A percentile compares a stretch with the other conserved stretches of the same genome.
Conservation (phyloP, 495 filamentous ascomycete species). For the Filosporella fistucella region DNA sequence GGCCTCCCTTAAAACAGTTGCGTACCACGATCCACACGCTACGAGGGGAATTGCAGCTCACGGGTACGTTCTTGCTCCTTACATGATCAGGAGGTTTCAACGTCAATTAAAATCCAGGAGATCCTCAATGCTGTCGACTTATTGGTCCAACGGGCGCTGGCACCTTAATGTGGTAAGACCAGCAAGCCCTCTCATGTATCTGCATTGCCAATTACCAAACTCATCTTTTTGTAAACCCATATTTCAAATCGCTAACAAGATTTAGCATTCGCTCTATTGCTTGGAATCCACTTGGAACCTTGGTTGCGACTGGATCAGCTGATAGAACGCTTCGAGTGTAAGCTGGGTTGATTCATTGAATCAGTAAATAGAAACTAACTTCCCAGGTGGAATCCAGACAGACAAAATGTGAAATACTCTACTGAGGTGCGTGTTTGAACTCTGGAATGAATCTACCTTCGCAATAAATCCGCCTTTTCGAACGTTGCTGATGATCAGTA, state of each 20-base stretch:
- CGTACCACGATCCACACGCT: conserved; percentile 55
- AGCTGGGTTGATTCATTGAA: neutral
- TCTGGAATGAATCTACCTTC: too few species aligned
- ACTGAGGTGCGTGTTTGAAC: too few species aligned
- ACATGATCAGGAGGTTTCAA: neutral
- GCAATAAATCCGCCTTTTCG: too few species aligned
- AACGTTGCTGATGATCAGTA: too few species aligned
- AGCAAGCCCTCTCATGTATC: too few species aligned
- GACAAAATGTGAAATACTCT: conserved; percentile 70
- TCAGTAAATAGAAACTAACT: conserved; percentile 26
- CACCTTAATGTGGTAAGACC: too few species aligned
- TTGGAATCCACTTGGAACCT: conserved; percentile 83
- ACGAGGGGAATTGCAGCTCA: conserved; percentile 44
- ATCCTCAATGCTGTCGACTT: too few species aligned
- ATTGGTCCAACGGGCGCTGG: too few species aligned
- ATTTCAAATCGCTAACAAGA: conserved; percentile 15
- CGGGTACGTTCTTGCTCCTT: conserved; percentile 43
- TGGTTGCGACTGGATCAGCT: conserved; percentile 80
- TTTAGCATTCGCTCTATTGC: conserved; percentile 41
- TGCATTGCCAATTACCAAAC: neutral
- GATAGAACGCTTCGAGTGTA: conserved; percentile 76
- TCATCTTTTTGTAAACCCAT: neutral
- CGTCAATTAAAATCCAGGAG: too few species aligned
- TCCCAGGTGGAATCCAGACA: conserved; percentile 80
- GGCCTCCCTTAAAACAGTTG: conserved; percentile 51